Evolutionary conservation across 2,329 filamentous ascomycete species (phyloP).

Genomic region (Cladophialophora yegresii): DNA sequence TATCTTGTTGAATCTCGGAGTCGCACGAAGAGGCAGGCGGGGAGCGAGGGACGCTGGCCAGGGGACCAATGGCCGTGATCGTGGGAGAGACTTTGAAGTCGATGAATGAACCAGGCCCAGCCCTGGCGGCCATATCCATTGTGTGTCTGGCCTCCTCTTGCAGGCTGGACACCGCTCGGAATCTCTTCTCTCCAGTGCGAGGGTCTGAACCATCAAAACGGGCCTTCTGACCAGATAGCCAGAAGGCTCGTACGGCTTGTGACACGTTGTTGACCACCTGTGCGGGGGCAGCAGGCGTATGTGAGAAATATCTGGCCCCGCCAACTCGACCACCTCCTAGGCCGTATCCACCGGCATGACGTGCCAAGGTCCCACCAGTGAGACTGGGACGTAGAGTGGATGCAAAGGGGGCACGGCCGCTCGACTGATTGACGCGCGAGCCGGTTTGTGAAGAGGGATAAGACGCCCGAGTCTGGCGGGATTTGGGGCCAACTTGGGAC

Average conservation of each 20-base stretch:
- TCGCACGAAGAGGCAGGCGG: conserved; percentile 39
- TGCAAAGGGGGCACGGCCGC: conserved; percentile 80
- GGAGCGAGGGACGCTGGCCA: conserved; percentile 49
- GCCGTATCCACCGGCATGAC: conserved; percentile 87
- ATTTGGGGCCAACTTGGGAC: conserved; percentile 46
- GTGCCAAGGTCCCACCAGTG: conserved; percentile 80
- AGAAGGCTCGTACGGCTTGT: conserved; percentile 85
- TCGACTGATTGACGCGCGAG: conserved; percentile 61
- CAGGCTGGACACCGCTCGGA: conserved; percentile 71
- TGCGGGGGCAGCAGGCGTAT: conserved; percentile 78
- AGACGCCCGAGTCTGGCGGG: conserved; percentile 53
- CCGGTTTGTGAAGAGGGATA: conserved; percentile 61
- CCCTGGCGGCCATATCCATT: conserved; percentile 54
- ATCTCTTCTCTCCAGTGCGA: conserved; percentile 71
- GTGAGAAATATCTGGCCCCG: conserved; percentile 84
- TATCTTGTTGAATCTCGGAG: conserved; percentile 53
- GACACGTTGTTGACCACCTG: conserved; percentile 96
- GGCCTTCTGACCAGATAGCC: conserved; percentile 84
- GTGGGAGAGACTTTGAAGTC: conserved; percentile 88
- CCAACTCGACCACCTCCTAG: conserved; percentile 68
- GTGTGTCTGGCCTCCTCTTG: conserved; percentile 72
- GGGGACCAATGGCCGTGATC: conserved; percentile 79
- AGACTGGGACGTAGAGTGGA: conserved; percentile 87
- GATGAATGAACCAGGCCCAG: conserved; percentile 74
- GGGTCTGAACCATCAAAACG: conserved; percentile 77